Evolutionary conservation across 176 grass and related monocot species (phyloP), one percentile per base, ranked within the genome.

Genomic region (Oryza rufipogon): DNA sequence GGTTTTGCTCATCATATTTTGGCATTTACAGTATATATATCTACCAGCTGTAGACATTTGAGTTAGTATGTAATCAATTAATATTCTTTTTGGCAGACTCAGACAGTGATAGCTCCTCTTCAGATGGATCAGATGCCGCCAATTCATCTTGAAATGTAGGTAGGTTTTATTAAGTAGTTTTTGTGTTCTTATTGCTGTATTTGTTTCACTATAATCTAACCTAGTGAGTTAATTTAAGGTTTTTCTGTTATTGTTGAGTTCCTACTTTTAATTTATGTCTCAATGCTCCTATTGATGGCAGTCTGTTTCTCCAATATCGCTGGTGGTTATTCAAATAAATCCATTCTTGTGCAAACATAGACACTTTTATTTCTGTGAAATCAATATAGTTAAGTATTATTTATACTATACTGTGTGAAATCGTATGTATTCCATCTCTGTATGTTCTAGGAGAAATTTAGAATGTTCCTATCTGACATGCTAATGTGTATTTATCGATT

Each of bases 41-140:
- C 39, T 66, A 13, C 47, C 80, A 58, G 39, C 46, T 82, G 52
- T 6, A 70, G 46, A 49, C 34, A 48, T 79, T 71, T 49, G 49
- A 36, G 26, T 14, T 73, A 41, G 28, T 56, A 70, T 20, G 20
- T 79, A 73, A 73, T 77, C 67, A 61, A 73, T 81, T 16, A 81
- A 76, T 61, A 68, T 41, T 54, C 26, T 46, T 74, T 86, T 70
- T 92, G 71, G 68, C 96, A 98, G 93, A 93, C 70, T 98, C 96
- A 39, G 96, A 95, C 76, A 98, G 93, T 52, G 93, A 93, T 83
- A 95, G 96, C 68, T 95, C 93, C 12, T 98, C 96, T 68, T 80
- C 87, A 28, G 94, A 90, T 95, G 93, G 88, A 90, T 93, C 87
- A 12, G 91, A 85, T 83, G 89, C 77, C 16, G 89, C 76, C 76